These are phyloP conservation scores for Colletotrichum sp. DNA, from an alignment of 2,329 filamentous ascomycete genomes.

Conservation along the genomic window DNA sequence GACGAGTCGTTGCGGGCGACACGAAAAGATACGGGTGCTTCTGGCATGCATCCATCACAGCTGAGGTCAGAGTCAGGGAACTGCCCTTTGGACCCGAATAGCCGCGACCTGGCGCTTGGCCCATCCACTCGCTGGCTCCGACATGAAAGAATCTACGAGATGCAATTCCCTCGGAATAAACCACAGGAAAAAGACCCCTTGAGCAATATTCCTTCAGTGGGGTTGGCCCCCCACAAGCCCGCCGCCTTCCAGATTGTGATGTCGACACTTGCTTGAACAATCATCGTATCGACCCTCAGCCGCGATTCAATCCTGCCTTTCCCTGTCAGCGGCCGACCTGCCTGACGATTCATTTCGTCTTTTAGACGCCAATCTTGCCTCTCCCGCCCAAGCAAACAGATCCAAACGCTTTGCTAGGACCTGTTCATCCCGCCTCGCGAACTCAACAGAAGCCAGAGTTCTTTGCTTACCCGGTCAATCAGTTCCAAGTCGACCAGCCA, in stretches of 20 bases:
- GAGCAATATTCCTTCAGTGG: neutral
- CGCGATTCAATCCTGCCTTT: neutral
- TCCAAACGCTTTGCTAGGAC: neutral
- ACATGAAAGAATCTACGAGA: slow-evolving; percentile 2
- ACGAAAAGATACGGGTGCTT: neutral
- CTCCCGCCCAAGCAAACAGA: neutral
- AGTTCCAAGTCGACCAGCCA: slow-evolving; percentile 6
- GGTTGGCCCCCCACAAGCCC: neutral
- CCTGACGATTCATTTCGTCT: neutral
- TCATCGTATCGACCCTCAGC: neutral
- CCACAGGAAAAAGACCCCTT: neutral
- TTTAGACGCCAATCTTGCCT: neutral
- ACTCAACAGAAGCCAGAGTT: neutral
- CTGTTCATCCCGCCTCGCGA: slow-evolving; percentile 1
- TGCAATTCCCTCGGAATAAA: slow-evolving; percentile 1
- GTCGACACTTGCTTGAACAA: neutral
- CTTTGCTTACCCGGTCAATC: neutral
- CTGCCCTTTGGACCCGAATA: neutral
- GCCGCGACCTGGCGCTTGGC: slow-evolving; percentile 4
- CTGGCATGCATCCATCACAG: neutral
- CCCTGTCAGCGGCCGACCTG: neutral
- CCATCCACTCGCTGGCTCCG: neutral
- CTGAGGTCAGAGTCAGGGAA: neutral
- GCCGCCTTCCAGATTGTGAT: slow-evolving; percentile 2
- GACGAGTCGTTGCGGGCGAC: neutral